Conservation (phyloP, 2,329 filamentous ascomycete species). For the Aspergillus caelatus region DNA sequence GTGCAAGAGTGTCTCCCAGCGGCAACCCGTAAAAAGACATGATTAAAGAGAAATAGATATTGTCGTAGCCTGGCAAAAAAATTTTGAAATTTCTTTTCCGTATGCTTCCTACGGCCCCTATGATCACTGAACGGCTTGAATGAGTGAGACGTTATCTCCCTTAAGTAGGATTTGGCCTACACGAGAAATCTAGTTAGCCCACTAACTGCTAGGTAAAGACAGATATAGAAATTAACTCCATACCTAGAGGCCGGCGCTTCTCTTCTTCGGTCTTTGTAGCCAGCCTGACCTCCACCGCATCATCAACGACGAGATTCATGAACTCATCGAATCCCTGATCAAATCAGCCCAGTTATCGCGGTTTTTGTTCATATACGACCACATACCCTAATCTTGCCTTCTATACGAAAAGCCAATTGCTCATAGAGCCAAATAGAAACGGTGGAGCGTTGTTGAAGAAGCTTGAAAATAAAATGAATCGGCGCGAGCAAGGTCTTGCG, state of each 20-base stretch:
- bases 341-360: slow-evolving; percentile 9
- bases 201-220: not conserved
- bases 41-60: slow-evolving; percentile 16
- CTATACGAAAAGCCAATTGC: slow-evolving; percentile 89
- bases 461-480: slow-evolving; percentile 92
- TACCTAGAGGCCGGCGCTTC: slow-evolving; percentile 77
- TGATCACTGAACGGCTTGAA: slow-evolving; percentile 57
- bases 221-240: slow-evolving; percentile 22
- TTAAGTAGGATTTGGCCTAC: slow-evolving; percentile 83
- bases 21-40: slow-evolving; percentile 20
- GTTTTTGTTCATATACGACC: not conserved
- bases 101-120: slow-evolving; percentile 5
- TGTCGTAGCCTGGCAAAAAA: slow-evolving; percentile 17
- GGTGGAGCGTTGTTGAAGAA: slow-evolving; percentile 79
- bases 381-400: slow-evolving; percentile 89
- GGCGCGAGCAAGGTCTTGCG: slow-evolving; percentile 72
- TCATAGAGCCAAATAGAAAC: slow-evolving; percentile 98
- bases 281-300: slow-evolving; percentile 88
- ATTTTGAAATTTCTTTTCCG: slow-evolving; percentile 14
- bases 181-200: not conserved
- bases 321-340: slow-evolving; percentile 96
- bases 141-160: slow-evolving; percentile 84
- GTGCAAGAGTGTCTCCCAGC: slow-evolving; percentile 22
- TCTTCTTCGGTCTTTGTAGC: slow-evolving; percentile 81
- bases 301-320: slow-evolving; percentile 97